Evolutionary conservation across 2,329 filamentous ascomycete genomes (phyloP).

Genomic region (Fusarium hainanense): DNA sequence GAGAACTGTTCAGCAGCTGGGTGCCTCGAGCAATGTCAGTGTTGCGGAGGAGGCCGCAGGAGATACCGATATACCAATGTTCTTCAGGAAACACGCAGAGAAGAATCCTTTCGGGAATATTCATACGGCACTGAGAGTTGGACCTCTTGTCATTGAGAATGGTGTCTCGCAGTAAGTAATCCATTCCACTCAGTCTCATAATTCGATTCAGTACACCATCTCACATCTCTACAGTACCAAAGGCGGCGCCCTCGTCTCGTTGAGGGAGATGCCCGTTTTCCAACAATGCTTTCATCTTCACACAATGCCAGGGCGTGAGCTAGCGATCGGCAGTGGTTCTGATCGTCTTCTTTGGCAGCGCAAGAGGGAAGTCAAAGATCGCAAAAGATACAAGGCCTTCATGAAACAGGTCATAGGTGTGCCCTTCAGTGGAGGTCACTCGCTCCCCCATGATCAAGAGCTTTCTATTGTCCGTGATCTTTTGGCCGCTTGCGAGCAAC

Average conservation of each 20-base stretch:
- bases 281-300: slow-evolving; percentile 40
- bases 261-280: slow-evolving; percentile 38
- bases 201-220: not conserved
- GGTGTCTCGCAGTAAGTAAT: slow-evolving; percentile 51
- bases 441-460: slow-evolving; percentile 42
- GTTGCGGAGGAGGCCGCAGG: slow-evolving; percentile 29
- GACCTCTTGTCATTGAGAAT: slow-evolving; percentile 55
- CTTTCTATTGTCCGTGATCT: slow-evolving; percentile 46
- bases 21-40: slow-evolving; percentile 22
- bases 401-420: slow-evolving; percentile 56
- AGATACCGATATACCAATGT: slow-evolving; percentile 47
- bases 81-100: slow-evolving; percentile 46
- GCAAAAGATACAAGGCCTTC: slow-evolving; percentile 52
- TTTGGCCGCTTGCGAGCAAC: slow-evolving; percentile 39
- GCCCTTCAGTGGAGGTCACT: slow-evolving; percentile 49
- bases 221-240: slow-evolving; percentile 34
- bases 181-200: rapidly evolving
- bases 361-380: slow-evolving; percentile 6
- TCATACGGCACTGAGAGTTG: slow-evolving; percentile 55
- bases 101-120: slow-evolving; percentile 54
- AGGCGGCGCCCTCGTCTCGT: slow-evolving; percentile 44
- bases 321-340: slow-evolving; percentile 26
- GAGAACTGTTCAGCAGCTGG: slow-evolving; percentile 14
- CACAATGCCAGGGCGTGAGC: slow-evolving; percentile 27
- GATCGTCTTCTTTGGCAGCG: slow-evolving; percentile 28